Conservation (phyloP, 75 land plant genomes). For the Picea sitchensis region DNA sequence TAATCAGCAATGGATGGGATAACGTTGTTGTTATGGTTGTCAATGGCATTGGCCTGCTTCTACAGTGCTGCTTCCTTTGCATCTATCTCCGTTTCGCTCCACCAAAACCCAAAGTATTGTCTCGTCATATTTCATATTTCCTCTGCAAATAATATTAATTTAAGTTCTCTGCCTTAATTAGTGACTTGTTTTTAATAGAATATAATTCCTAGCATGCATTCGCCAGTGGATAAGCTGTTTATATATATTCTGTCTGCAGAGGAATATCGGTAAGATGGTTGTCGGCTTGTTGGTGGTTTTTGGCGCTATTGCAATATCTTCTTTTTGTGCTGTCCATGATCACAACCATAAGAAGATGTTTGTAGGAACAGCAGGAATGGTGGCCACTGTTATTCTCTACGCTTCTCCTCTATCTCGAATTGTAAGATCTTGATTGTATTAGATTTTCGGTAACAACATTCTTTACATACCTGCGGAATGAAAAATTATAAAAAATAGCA, state of each 20-base stretch:
- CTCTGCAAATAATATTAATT: background rate
- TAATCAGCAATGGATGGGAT: background rate
- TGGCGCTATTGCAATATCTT: constrained; percentile 16
- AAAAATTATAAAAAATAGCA: too few relatives aligned
- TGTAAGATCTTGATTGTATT: constrained; percentile 21
- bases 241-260: background rate
- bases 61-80: background rate
- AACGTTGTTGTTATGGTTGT: background rate
- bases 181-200: background rate
- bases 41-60: background rate
- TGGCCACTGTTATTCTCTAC: constrained; percentile 44
- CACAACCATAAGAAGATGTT: constrained; percentile 40
- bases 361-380: constrained; percentile 38
- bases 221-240: background rate
- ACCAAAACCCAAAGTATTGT: background rate
- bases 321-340: constrained; percentile 27
- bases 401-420: constrained; percentile 38
- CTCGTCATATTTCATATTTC: background rate
- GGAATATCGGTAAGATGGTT: background rate
- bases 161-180: background rate
- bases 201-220: background rate
- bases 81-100: constrained; percentile 3
- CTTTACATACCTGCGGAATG: too few relatives aligned
- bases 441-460: too few relatives aligned
- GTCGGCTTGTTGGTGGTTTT: constrained; percentile 19